Evolutionary conservation across 768 basidiomycete genomes (phyloP).

Genomic region (Kwoniella mangroviensis): DNA sequence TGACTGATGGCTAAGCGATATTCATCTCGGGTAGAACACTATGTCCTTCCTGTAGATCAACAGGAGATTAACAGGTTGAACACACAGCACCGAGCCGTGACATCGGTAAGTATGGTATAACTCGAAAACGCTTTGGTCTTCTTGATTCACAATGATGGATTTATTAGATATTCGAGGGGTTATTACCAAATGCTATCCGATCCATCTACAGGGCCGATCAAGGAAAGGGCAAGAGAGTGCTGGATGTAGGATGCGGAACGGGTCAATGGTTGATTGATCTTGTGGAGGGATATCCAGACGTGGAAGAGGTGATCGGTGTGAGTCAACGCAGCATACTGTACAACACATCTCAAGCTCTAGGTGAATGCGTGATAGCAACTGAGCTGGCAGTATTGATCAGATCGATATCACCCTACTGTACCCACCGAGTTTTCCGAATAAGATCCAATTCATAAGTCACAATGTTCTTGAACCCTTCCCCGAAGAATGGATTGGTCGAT

Average conservation of each 20-base stretch:
- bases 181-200: neutral
- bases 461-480: conserved; percentile 1
- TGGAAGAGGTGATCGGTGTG: neutral
- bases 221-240: neutral
- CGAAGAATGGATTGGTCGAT: neutral
- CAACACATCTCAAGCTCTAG: neutral
- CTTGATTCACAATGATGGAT: neutral
- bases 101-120: neutral
- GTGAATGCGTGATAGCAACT: no score
- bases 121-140: neutral
- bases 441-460: neutral
- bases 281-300: neutral
- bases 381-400: neutral
- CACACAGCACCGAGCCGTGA: neutral
- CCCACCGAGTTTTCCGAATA: neutral
- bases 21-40: neutral
- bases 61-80: neutral
- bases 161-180: neutral
- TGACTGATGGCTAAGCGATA: neutral
- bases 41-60: conserved; percentile 3
- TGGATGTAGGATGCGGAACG: conserved; percentile 7
- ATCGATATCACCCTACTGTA: conserved; percentile 5
- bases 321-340: neutral
- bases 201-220: neutral
- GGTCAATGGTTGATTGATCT: conserved; percentile 7